phyloP scores from a whole-genome alignment of 2,329 filamentous ascomycete species.

The Pochonia chlamydosporia region DNA sequence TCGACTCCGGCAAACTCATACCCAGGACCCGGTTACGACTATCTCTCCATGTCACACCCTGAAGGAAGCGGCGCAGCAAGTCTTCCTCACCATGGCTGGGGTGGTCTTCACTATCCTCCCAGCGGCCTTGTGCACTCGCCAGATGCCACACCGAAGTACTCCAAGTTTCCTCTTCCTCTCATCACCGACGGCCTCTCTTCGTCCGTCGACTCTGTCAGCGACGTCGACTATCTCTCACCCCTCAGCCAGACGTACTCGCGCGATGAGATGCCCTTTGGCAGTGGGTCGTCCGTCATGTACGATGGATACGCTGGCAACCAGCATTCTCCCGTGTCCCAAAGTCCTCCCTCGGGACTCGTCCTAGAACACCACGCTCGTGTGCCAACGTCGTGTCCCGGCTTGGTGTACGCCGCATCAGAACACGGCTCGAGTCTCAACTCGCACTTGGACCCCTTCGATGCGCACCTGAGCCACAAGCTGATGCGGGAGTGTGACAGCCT shows the following conservation, averaged over 20 bases:
- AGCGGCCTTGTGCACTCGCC: constrained; percentile 30
- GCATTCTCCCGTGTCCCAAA: constrained; percentile 48
- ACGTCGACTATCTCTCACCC: constrained; percentile 58
- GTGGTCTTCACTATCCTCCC: constrained; percentile 40
- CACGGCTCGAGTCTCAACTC: constrained; percentile 55
- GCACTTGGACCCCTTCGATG: constrained; percentile 53
- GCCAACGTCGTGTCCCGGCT: constrained; percentile 55
- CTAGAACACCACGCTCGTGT: constrained; percentile 50
- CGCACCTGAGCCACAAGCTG: constrained; percentile 46
- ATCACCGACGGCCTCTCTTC: constrained; percentile 46
- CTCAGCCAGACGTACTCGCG: constrained; percentile 51
- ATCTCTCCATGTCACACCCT: constrained; percentile 44
- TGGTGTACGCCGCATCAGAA: constrained; percentile 56
- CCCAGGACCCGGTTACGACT: constrained; percentile 36
- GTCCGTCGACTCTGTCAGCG: constrained; percentile 54
- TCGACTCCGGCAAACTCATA: constrained; percentile 42
- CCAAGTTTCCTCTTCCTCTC: constrained; percentile 39
- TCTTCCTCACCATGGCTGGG: constrained; percentile 38
- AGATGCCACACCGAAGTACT: constrained; percentile 32
- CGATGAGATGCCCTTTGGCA: constrained; percentile 51
- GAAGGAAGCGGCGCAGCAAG: constrained; percentile 33
- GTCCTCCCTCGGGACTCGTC: constrained; percentile 49
- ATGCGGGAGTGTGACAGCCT: constrained; percentile 50
- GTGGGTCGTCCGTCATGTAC: constrained; percentile 52
- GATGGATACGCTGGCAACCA: constrained; percentile 46